Evolutionary conservation across 176 grass and related monocot species (phyloP).

Genomic region (Triticum timopheevii): DNA sequence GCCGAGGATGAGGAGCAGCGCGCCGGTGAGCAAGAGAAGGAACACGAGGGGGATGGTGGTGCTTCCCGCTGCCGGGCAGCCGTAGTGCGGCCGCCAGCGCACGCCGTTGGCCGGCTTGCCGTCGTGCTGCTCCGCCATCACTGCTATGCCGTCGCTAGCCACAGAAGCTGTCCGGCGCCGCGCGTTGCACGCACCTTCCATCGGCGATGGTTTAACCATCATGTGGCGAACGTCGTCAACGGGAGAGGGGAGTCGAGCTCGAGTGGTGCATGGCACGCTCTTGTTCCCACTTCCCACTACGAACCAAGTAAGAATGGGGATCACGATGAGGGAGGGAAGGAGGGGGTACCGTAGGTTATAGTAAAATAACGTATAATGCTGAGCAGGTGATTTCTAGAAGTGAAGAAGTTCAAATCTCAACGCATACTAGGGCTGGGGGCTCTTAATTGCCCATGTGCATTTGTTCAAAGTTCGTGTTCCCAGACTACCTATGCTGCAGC

Average conservation of each 20-base stretch:
- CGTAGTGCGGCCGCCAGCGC: constrained; percentile 1
- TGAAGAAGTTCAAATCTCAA: constrained; percentile 30
- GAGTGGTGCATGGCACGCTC: neutral
- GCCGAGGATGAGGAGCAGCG: constrained; percentile 25
- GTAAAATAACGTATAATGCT: neutral
- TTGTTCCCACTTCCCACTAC: neutral
- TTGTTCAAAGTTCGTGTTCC: constrained; percentile 25
- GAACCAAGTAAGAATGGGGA: neutral
- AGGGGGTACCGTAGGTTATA: neutral
- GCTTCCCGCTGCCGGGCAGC: neutral
- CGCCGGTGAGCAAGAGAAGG: constrained; percentile 2
- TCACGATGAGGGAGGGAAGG: neutral
- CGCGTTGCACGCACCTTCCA: constrained; percentile 1
- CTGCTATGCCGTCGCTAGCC: neutral
- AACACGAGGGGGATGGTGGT: neutral
- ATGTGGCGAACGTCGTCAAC: constrained; percentile 32
- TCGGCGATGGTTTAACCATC: neutral
- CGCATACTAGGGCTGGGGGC: neutral
- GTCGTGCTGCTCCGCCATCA: constrained; percentile 11
- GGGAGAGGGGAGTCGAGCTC: neutral
- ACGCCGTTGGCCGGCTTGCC: neutral
- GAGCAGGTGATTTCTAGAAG: constrained; percentile 16
- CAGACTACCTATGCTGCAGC: neutral
- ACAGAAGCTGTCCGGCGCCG: neutral
- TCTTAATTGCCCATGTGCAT: constrained; percentile 52